Evolutionary conservation across 177 flowering plant species (phyloP), one percentile per base, ranked within the genome.

Genomic region (Telopea speciosissima): DNA sequence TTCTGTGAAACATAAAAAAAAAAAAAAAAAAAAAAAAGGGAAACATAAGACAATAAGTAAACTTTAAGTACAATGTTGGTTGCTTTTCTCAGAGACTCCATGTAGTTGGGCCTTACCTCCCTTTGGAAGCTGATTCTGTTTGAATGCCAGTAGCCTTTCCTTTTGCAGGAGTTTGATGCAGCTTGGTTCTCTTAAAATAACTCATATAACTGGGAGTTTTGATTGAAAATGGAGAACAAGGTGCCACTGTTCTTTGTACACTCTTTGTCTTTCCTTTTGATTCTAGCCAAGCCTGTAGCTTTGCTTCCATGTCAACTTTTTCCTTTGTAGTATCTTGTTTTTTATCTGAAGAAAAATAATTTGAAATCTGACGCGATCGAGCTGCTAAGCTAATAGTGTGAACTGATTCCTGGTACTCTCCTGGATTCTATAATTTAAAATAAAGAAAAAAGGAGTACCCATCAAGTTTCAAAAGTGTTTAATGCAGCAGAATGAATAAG

Each of bases 371-470:
- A 45, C 96, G 85, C 0, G 97, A 95, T 62, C 97, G 86, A 66
- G 98, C 91, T 45, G 99, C 97, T 82, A 95, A 87, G 81, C 95
- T 89, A 54, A 92, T 88, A 0, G 98, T 91, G 71, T 85, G 85
- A 72, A 91, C 87, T 76, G 96, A 89, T 83, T 96, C 97, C 80
- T 87, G 90, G 80, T 89, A 93, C 72, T 90, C 94, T 61, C 90
- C 88, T 24, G 99, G 98, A 82, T 90, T 96, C 98, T 93, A 68
- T 6, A 36, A 36, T 36, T 69, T 8, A 61, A 66, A 61, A 45
- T 36, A 67, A 26, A 24, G 42, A 26, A 1, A 42, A 74, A 22
- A 28, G 8, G 40, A 36, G 8, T 36, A 21, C 45, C 45, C 21
- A 68, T 49, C 42, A 62, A 28, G 67, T 19, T 52, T 63, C 21